phyloP scores from a whole-genome alignment of 768 basidiomycete species.

The Kockovaella imperatae region DNA sequence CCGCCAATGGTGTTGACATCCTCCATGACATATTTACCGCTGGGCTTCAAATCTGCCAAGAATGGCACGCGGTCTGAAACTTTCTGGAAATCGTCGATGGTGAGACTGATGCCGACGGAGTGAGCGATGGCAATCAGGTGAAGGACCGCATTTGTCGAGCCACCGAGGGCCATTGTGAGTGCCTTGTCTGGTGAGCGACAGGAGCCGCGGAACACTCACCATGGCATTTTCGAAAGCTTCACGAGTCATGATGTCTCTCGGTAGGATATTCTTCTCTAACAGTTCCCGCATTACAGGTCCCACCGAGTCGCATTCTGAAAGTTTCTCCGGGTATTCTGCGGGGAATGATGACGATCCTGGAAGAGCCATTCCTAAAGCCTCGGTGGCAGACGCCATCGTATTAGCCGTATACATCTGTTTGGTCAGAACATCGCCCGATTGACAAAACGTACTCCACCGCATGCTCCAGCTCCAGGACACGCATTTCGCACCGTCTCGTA shows the following conservation, averaged over 20 bases:
- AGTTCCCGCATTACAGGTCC: conserved; percentile 80
- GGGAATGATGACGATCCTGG: conserved; percentile 97
- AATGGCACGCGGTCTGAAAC: conserved; percentile 91
- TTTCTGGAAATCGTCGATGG: conserved; percentile 83
- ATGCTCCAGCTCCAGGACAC: conserved; percentile 96
- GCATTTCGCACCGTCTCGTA: conserved; percentile 83
- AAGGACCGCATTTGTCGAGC: conserved; percentile 94
- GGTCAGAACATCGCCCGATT: neutral
- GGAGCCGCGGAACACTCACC: conserved; percentile 49
- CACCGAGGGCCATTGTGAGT: conserved; percentile 91
- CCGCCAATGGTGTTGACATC: conserved; percentile 93
- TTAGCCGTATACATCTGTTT: conserved; percentile 92
- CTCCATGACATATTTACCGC: conserved; percentile 98
- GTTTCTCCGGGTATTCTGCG: conserved; percentile 83
- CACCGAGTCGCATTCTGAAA: conserved; percentile 68
- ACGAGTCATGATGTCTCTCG: conserved; percentile 92
- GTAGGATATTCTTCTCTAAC: conserved; percentile 82
- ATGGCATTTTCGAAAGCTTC: conserved; percentile 97
- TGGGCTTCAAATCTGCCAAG: conserved; percentile 92
- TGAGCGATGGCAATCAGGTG: conserved; percentile 96
- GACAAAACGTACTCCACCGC: conserved; percentile 77
- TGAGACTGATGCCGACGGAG: conserved; percentile 80
- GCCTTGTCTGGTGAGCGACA: conserved; percentile 52
- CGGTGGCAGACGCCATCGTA: conserved; percentile 93
- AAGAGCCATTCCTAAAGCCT: conserved; percentile 91